These are phyloP conservation scores for Astrothelium macrocarpum DNA, from an alignment of 495 filamentous ascomycete species.

Conservation along the genomic window DNA sequence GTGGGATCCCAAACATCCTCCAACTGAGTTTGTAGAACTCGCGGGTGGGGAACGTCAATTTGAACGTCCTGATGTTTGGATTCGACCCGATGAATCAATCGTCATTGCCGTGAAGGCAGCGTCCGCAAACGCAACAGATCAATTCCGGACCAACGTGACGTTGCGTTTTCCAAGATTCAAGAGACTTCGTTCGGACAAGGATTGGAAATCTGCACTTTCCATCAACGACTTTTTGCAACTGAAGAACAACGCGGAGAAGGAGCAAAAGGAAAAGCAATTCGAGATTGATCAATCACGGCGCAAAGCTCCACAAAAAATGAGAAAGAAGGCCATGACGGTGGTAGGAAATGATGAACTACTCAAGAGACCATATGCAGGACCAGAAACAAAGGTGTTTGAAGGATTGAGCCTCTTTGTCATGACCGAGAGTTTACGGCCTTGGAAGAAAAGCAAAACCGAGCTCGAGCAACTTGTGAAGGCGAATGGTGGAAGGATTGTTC, in stretches of 20 bases:
- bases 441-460: slow-evolving; percentile 65
- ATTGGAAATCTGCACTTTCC: slow-evolving; percentile 71
- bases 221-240: slow-evolving; percentile 67
- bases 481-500: slow-evolving; percentile 75
- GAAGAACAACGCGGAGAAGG: slow-evolving; percentile 59
- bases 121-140: slow-evolving; percentile 58
- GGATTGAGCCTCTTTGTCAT: slow-evolving; percentile 71
- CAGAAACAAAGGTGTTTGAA: slow-evolving; percentile 55
- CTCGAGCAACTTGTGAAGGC: slow-evolving; percentile 81
- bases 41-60: slow-evolving; percentile 58
- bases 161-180: slow-evolving; percentile 91
- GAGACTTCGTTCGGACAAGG: slow-evolving; percentile 65
- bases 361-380: slow-evolving; percentile 44
- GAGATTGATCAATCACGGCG: slow-evolving; percentile 51
- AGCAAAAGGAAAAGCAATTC: slow-evolving; percentile 68
- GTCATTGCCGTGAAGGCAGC: slow-evolving; percentile 90
- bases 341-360: slow-evolving; percentile 50
- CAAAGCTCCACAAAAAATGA: slow-evolving; percentile 50
- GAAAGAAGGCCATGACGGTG: slow-evolving; percentile 61
- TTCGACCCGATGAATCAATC: slow-evolving; percentile 76
- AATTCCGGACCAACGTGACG: slow-evolving; percentile 68
- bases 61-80: slow-evolving; percentile 88
- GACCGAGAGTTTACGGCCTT: slow-evolving; percentile 47
- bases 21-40: slow-evolving; percentile 69
- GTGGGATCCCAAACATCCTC: slow-evolving; percentile 74